Base-by-base conservation (phyloP, 1,284 basidiomycete genomes). In the Bondarzewia mesenterica region DNA sequence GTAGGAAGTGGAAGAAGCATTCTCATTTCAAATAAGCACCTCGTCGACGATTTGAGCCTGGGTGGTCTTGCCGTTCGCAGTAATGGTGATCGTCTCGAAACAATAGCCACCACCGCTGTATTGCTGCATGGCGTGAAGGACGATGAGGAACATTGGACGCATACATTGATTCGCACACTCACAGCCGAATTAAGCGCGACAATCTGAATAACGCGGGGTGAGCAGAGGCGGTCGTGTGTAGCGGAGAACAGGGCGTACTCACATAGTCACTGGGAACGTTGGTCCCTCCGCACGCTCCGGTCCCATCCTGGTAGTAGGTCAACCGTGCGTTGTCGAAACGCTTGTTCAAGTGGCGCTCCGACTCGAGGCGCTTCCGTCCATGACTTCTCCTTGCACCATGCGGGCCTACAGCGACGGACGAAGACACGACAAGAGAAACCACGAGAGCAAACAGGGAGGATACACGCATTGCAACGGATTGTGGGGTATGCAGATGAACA, bases 31-130 rank as follows among this genome's bases (percentile, higher is more conserved):
- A 18, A 22, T 12, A 62, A 69, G 45, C 48, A 84, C 83, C 73
- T 75, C 71, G 63, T 91, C 89, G 58, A 73, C 73, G 54, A 93
- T 78, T 6, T 63, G 68, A 2, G 88, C 89, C 15, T 62, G 57
- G 8, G 78, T 69, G 3, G 77, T 74, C 63, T 80, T 82, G 54
- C 85, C 86, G 32, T 72, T 68, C 61, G 75, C 80, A 3, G 73
- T 67, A 59, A 92, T 85, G 29, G 76, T 78, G 55, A 91, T 80
- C 16, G 57, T 59, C 64, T 78, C 66, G 60, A 76, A 79, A 63
- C 89, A 90, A 42, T 75, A 44, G 14, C 75, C 85, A 10, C 75
- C 73, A 18, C 54, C 52, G 16, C 69, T 79, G 57, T 65, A 85
- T 70, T 80, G 72, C 66, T 75, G 50, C 2, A 39, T 12, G 10